Conservation (phyloP, 306 rosid genomes). For the Sphenostylis stenocarpa region DNA sequence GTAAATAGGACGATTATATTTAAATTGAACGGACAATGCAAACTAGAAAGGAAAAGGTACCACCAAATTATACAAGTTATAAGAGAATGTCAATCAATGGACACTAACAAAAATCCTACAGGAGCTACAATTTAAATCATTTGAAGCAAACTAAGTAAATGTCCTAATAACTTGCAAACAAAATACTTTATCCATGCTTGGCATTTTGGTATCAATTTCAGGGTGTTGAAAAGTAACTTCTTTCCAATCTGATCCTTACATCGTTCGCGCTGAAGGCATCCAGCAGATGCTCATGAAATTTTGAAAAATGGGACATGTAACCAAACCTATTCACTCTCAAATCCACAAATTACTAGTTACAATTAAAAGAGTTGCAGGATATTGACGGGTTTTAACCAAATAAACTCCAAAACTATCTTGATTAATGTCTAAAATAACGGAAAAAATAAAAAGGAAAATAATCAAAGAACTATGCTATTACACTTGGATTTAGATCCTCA, state of each 20-base stretch:
- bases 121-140: neutral
- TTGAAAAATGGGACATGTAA: neutral
- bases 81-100: neutral
- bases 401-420: conserved; percentile 33
- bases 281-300: neutral
- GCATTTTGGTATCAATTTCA: neutral
- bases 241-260: neutral
- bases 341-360: conserved; percentile 26
- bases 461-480: conserved; percentile 27
- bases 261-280: neutral
- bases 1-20: neutral
- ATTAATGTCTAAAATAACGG: conserved; percentile 23
- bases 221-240: neutral
- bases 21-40: neutral
- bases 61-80: neutral
- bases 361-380: neutral
- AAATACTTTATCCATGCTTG: neutral
- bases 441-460: neutral
- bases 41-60: neutral
- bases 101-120: neutral
- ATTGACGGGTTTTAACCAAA: conserved; percentile 24
- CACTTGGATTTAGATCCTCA: conserved; percentile 23
- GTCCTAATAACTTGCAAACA: neutral
- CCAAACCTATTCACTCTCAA: conserved; percentile 19
- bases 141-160: neutral